Base-by-base conservation (phyloP, 192 early-diverging fungal species). In the Umbelopsis isabellina region DNA sequence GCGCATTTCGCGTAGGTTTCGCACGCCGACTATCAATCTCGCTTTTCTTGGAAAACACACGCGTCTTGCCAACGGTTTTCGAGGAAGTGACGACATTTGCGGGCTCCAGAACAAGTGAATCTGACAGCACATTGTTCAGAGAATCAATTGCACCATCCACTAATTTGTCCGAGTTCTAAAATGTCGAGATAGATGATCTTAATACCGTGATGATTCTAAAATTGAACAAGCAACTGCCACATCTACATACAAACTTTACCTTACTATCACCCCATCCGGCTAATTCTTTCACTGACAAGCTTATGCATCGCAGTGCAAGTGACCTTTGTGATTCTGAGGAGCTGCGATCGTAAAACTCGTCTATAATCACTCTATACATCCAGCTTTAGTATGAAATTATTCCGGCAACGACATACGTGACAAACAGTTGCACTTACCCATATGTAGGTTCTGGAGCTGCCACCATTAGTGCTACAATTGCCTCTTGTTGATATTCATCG, bases 291-390 rank as follows among this genome's bases (percentile, higher is more conserved):
- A 33, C 58, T 45, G 68, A 20, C 20, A 61, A 15, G 21, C 41
- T 33, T 33, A 70, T 44, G 27, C 47, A 49, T 20, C 52, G 35
- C 30, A 76, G 30, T 44, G 71, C 47, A 11, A 69, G 21, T 44
- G 68, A 53, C 25, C 64, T 52, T 49, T 76, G 70, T 49, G 51
- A 52, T 27, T 55, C 50, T n/a, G 66, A 67, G 27, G 46, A 44
- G 44, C 64, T 76, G 2, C 61, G 66, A 50, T 76, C 52, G 47
- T 76, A 68, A 18, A 68, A 71, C 68, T 76, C 65, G 48, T 69
- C 66, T 22, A 76, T 69, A 18, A 72, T 30, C 11, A 68, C 71
- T 1, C 75, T 76, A 41, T 21, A 46, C n/a, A 30, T 20, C 11
- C 15, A 12, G 18, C 0, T 52, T 12, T 11, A 47, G 4, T 22